A percentile compares a stretch with the other conserved stretches of the same genome.
These are phyloP conservation scores for Canariomyces notabilis DNA, from an alignment of 2,329 filamentous ascomycete species.

Conservation along the genomic window DNA sequence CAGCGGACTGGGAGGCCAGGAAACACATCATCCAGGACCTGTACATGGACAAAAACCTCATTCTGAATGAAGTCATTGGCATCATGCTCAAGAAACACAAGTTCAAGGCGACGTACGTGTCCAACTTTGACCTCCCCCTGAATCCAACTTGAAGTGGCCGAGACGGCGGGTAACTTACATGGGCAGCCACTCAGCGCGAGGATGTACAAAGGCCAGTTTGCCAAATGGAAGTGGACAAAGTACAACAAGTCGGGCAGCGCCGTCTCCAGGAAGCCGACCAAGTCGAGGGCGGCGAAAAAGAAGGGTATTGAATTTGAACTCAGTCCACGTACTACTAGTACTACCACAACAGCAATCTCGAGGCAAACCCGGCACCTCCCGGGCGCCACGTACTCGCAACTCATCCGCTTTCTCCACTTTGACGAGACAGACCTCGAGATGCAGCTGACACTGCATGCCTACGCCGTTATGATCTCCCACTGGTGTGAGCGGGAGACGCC, in stretches of 20 bases:
- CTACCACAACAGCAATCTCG: neutral
- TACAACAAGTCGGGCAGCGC: conserved; percentile 24
- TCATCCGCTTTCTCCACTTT: conserved; percentile 5
- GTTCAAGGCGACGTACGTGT: conserved; percentile 25
- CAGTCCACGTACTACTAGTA: neutral
- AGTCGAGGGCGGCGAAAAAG: conserved; percentile 1
- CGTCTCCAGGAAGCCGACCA: conserved; percentile 6
- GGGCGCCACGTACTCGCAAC: neutral
- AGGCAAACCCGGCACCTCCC: neutral
- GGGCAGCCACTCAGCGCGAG: too few relatives aligned
- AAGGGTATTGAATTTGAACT: neutral
- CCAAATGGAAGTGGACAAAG: conserved; percentile 27
- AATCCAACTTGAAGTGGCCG: neutral
- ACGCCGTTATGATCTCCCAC: conserved; percentile 17
- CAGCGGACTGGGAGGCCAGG: conserved; percentile 23
- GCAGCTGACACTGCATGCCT: conserved; percentile 18
- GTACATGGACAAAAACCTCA: conserved; percentile 23
- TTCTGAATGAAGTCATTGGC: conserved; percentile 25
- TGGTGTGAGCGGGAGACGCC: conserved; percentile 21
- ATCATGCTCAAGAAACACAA: conserved; percentile 22
- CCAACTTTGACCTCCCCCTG: neutral
- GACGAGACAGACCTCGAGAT: conserved; percentile 13
- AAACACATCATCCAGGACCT: conserved; percentile 21
- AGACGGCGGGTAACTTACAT: neutral
- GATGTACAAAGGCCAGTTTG: conserved; percentile 29